Evolutionary conservation across 768 basidiomycete genomes (phyloP).

Genomic region (Sporobolomyces roseus): DNA sequence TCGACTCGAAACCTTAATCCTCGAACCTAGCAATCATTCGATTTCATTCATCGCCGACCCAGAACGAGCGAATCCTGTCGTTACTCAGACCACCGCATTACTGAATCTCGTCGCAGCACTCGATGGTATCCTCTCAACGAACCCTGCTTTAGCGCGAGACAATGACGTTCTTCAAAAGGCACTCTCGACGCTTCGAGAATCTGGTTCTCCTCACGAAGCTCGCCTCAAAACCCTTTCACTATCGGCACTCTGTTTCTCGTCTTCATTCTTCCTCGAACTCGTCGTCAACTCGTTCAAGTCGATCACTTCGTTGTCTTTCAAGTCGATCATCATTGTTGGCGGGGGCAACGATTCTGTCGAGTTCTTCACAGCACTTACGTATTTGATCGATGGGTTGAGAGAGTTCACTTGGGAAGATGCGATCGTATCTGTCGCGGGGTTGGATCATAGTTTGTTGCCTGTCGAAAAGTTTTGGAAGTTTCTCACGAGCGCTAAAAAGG

Average conservation of each 20-base stretch:
- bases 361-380: not conserved
- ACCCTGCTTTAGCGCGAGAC: too few relatives aligned
- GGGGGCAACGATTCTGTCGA: not conserved
- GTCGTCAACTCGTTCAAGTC: not conserved
- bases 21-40: not conserved
- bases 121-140: too few relatives aligned
- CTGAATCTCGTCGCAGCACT: too few relatives aligned
- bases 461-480: constrained; percentile 12
- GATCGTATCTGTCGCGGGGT: not conserved
- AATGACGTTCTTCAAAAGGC: not conserved
- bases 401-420: not conserved
- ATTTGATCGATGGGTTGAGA: not conserved
- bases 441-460: not conserved
- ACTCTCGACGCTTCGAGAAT: not conserved
- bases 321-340: not conserved
- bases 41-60: too few relatives aligned
- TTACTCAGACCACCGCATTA: too few relatives aligned
- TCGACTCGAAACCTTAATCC: not conserved
- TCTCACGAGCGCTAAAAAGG: not conserved
- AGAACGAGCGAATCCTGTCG: too few relatives aligned
- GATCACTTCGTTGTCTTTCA: not conserved
- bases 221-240: constrained; percentile 6
- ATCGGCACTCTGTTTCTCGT: constrained; percentile 2
- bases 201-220: not conserved
- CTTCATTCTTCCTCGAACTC: constrained; percentile 5